A percentile compares a stretch with the other conserved stretches of the same genome.
Conservation (phyloP, 208 protist species). For the Blechomonas ayalai region DNA sequence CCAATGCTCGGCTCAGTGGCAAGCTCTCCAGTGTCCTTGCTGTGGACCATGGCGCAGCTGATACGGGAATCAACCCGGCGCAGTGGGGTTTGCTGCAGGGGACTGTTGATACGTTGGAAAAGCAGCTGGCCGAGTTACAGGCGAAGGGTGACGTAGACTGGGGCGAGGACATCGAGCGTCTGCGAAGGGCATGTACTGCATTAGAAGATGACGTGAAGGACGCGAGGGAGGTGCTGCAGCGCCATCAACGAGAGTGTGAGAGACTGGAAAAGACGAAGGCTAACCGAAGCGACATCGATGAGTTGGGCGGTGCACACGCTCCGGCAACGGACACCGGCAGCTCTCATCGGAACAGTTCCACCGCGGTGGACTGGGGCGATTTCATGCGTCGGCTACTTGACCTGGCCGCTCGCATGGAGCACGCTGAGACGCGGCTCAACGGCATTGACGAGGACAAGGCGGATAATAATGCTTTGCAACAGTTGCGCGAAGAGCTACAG, state of each 20-base stretch:
- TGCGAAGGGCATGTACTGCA: conserved; percentile 21
- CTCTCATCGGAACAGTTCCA: no score
- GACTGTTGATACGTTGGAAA: conserved; percentile 46
- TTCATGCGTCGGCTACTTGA: conserved; percentile 23
- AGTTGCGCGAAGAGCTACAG: conserved; percentile 61
- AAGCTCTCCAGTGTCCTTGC: conserved; percentile 12
- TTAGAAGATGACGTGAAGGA: conserved; percentile 24
- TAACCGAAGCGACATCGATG: conserved; percentile 19
- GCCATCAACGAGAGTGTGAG: conserved; percentile 11
- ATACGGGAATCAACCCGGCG: conserved; percentile 25
- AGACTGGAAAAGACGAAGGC: conserved; percentile 53
- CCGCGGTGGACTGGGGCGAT: conserved; percentile 18
- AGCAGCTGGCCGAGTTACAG: conserved; percentile 53
- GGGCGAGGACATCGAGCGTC: conserved; percentile 28
- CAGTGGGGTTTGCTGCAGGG: conserved; percentile 44
- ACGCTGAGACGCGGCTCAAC: conserved; percentile 7
- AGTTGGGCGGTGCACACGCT: neutral
- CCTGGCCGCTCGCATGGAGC: conserved; percentile 14
- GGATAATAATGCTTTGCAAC: conserved; percentile 47
- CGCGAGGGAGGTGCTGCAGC: conserved; percentile 16
- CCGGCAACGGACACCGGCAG: conserved; percentile 1
- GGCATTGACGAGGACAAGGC: conserved; percentile 60
- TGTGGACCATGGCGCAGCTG: conserved; percentile 1
- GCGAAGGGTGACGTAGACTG: conserved; percentile 29
- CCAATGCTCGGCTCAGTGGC: conserved; percentile 33